Evolutionary conservation across 2,329 filamentous ascomycete genomes (phyloP).

Genomic region (Teratosphaeria destructans): DNA sequence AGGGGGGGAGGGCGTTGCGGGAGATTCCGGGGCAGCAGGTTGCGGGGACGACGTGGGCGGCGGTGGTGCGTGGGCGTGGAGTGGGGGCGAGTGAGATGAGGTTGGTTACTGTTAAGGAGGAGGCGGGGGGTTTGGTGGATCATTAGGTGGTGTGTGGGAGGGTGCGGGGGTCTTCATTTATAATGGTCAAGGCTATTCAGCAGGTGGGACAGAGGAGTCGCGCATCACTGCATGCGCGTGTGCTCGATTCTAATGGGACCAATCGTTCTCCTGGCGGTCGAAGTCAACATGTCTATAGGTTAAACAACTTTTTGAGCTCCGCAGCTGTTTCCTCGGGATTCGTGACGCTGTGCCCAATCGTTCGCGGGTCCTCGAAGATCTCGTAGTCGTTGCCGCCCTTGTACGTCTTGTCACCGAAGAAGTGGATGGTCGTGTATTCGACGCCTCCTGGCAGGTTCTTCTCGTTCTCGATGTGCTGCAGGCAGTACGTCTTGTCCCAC

Average conservation of each 20-base stretch:
- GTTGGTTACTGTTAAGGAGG: background rate
- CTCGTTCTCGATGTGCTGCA: slow-evolving; percentile 76
- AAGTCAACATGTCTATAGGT: slow-evolving; percentile 12
- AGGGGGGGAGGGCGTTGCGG: background rate
- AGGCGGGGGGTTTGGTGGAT: background rate
- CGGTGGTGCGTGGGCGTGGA: background rate
- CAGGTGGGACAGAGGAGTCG: background rate
- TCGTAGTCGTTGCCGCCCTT: slow-evolving; percentile 91
- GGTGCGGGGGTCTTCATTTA: background rate
- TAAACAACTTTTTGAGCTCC: slow-evolving; percentile 71
- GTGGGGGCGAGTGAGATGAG: background rate
- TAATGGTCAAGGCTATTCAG: background rate
- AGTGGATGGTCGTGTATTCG: slow-evolving; percentile 80
- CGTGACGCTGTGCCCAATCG: slow-evolving; percentile 73
- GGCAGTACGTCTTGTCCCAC: slow-evolving; percentile 98
- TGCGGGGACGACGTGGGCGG: background rate
- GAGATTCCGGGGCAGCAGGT: background rate
- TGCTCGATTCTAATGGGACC: background rate
- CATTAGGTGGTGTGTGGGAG: background rate
- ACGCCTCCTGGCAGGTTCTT: slow-evolving; percentile 55
- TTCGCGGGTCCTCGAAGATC: slow-evolving; percentile 75
- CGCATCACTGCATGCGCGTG: background rate
- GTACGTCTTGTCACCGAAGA: slow-evolving; percentile 95
- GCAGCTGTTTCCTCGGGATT: slow-evolving; percentile 72
- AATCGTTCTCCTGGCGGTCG: background rate